Evolutionary conservation across 331 rosid species (phyloP).

Genomic region (Malus hybrid): DNA sequence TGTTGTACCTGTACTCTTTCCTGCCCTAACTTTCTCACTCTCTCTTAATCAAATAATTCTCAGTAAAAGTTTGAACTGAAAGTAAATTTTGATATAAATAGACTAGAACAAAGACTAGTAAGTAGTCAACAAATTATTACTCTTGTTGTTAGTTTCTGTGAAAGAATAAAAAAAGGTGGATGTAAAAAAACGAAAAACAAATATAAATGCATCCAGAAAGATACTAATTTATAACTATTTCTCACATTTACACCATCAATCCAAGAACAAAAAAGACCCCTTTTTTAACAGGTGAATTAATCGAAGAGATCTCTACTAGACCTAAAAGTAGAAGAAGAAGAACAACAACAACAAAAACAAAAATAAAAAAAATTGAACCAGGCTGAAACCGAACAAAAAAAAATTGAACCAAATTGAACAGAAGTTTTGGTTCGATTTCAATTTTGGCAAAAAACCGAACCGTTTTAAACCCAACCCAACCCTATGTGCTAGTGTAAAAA

Average conservation of each 20-base stretch:
- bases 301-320: no score
- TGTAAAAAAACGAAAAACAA: not conserved
- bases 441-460: no score
- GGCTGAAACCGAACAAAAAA: no score
- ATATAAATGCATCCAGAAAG: conserved; percentile 7
- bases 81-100: not conserved
- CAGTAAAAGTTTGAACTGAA: not conserved
- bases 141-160: not conserved
- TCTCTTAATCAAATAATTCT: not conserved
- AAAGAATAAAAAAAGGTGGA: not conserved
- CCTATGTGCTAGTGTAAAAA: no score
- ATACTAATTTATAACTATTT: conserved; percentile 21
- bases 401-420: no score
- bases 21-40: not conserved
- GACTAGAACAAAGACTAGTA: not conserved
- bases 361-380: no score
- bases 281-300: no score
- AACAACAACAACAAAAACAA: no score
- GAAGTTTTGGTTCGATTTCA: no score
- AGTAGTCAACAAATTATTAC: not conserved
- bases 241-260: conserved; percentile 36
- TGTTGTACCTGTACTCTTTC: not conserved
- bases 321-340: no score
- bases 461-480: no score
- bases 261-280: not conserved